phyloP scores from a whole-genome alignment of 352 stramenopile genomes.

The Globisporangium polare region DNA sequence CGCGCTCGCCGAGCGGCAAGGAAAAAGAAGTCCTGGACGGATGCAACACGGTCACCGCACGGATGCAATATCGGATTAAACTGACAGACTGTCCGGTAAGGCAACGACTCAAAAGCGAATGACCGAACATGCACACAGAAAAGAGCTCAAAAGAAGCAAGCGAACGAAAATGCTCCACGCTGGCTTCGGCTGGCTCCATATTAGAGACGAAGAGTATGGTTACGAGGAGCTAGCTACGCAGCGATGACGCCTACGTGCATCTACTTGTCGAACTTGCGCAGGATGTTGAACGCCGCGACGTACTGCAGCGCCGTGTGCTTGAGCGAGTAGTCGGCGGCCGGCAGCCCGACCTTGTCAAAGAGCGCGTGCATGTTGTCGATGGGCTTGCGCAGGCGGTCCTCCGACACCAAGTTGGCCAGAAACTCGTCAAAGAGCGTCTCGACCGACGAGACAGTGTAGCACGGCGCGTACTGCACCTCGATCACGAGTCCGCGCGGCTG shows the following conservation, averaged over 20 bases:
- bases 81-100: too few relatives aligned
- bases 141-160: too few relatives aligned
- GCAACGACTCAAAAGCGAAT: too few relatives aligned
- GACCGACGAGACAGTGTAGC: constrained; percentile 66
- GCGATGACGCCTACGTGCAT: not conserved
- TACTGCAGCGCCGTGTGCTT: constrained; percentile 89
- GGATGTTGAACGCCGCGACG: constrained; percentile 82
- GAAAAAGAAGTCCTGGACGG: too few relatives aligned
- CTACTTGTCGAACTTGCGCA: constrained; percentile 80
- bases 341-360: constrained; percentile 76
- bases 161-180: too few relatives aligned
- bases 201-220: not conserved
- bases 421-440: constrained; percentile 87
- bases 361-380: constrained; percentile 58
- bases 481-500: constrained; percentile 73
- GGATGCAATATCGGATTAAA: too few relatives aligned
- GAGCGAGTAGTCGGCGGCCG: constrained; percentile 70
- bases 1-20: too few relatives aligned
- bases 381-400: constrained; percentile 71
- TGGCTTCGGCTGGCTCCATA: not conserved
- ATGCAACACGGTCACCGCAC: too few relatives aligned
- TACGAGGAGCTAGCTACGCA: not conserved
- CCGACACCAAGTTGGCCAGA: constrained; percentile 56
- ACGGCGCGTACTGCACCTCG: constrained; percentile 83
- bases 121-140: too few relatives aligned